Conservation (phyloP, 2,329 filamentous ascomycete species). For the Paecilomyces fulvus region DNA sequence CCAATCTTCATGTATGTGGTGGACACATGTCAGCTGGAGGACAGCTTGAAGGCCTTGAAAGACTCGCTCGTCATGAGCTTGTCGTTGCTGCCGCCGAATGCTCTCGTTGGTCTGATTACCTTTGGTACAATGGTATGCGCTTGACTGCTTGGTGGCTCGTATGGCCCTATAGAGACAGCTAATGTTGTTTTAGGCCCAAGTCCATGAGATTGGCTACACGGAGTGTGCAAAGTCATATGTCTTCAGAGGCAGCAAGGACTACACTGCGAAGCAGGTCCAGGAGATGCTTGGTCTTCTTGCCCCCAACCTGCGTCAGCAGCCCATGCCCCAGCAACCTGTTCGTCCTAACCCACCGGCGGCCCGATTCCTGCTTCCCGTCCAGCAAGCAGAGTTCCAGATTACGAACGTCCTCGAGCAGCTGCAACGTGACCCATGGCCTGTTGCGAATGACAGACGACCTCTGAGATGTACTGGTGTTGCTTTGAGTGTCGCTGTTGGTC, state of each 20-base stretch:
- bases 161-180: not conserved
- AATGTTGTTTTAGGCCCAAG: slow-evolving; percentile 60
- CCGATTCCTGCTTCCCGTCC: slow-evolving; percentile 85
- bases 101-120: slow-evolving; percentile 57
- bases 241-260: slow-evolving; percentile 96
- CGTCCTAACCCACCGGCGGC: slow-evolving; percentile 68
- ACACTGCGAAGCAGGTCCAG: slow-evolving; percentile 96
- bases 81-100: slow-evolving; percentile 54
- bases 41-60: slow-evolving; percentile 58
- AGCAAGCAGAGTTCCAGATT: slow-evolving; percentile 94
- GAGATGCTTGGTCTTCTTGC: slow-evolving; percentile 89
- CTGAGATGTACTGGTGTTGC: slow-evolving; percentile 92
- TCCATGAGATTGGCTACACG: slow-evolving; percentile 95
- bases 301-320: slow-evolving; percentile 62
- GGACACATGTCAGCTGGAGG: slow-evolving; percentile 61
- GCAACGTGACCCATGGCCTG: slow-evolving; percentile 96
- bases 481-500: slow-evolving; percentile 85
- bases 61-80: slow-evolving; percentile 60
- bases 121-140: slow-evolving; percentile 78
- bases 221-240: slow-evolving; percentile 99
- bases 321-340: slow-evolving; percentile 63
- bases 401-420: slow-evolving; percentile 92
- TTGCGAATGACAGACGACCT: slow-evolving; percentile 83
- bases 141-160: not conserved
- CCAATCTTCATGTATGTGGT: slow-evolving; percentile 62